Percentiles rank a stretch among this genome's conserved stretches.
Evolutionary conservation across 2,329 filamentous ascomycete species (phyloP).

Genomic region (Trichoderma cornu-damae): DNA sequence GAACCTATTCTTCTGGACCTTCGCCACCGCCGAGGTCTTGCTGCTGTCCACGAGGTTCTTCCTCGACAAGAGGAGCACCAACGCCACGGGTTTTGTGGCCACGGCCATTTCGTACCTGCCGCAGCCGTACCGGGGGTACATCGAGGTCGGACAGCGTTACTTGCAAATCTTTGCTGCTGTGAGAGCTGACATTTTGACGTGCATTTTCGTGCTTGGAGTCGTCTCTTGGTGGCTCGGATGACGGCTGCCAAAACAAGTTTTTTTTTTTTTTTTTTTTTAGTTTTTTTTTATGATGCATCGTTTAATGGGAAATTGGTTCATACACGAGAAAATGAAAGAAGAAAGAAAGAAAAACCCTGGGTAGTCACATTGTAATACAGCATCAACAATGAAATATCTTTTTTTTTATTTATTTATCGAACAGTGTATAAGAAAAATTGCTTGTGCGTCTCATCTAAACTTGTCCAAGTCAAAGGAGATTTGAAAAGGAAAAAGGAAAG

Average conservation of each 20-base stretch:
- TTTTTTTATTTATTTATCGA: not conserved
- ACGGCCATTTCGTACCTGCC: conserved; percentile 62
- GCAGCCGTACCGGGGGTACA: conserved; percentile 55
- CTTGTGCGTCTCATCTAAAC: not conserved
- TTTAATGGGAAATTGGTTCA: not conserved
- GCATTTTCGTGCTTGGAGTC: conserved; percentile 68
- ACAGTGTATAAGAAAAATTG: too few species aligned
- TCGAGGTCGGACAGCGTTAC: conserved; percentile 59
- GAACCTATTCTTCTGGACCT: conserved; percentile 66
- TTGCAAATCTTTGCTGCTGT: conserved; percentile 67
- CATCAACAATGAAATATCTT: conserved; percentile 2
- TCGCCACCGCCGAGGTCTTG: conserved; percentile 69
- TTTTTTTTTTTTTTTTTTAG: too few species aligned
- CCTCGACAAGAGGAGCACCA: conserved; percentile 55
- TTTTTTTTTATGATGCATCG: not conserved
- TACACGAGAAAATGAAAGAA: too few species aligned
- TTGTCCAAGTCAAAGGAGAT: not conserved
- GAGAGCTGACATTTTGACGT: conserved; percentile 66
- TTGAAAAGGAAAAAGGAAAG: too few species aligned
- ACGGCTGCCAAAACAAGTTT: too few species aligned
- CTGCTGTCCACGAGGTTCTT: conserved; percentile 68
- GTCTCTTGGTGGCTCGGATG: conserved; percentile 41
- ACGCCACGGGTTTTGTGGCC: conserved; percentile 58
- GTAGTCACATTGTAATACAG: not conserved
- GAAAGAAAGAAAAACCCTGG: not conserved